These are phyloP conservation scores for Cystofilobasidium bisporidii DNA, from an alignment of 768 basidiomycete species.

Conservation along the genomic window DNA sequence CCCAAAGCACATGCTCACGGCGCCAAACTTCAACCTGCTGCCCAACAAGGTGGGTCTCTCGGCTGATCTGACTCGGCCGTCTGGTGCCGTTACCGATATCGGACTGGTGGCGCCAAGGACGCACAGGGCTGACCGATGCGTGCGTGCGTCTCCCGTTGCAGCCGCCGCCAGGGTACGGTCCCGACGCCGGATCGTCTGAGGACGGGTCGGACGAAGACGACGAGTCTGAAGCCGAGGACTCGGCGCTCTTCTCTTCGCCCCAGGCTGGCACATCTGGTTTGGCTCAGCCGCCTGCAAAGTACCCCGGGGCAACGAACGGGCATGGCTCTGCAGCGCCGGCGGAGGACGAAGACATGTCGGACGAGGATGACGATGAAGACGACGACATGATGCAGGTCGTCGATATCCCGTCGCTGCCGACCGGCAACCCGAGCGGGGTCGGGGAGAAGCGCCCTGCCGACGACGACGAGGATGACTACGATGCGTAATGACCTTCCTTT, in stretches of 20 bases:
- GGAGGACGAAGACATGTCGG: conserved; percentile 22
- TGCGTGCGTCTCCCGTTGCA: background rate
- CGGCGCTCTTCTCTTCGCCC: background rate
- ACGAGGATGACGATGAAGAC: conserved; percentile 30
- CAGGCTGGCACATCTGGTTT: background rate
- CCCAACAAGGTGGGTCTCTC: conserved; percentile 35
- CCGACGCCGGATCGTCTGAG: background rate
- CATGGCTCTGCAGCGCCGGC: background rate
- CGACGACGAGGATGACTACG: conserved; percentile 28
- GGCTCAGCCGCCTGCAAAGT: no score
- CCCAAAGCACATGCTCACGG: conserved; percentile 40
- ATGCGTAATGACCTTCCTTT: conserved; percentile 14
- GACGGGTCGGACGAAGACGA: conserved; percentile 8
- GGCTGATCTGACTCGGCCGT: no score
- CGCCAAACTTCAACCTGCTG: conserved; percentile 42
- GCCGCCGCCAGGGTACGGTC: conserved; percentile 18
- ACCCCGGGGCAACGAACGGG: conserved; percentile 2
- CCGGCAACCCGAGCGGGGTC: background rate
- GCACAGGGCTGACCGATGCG: background rate
- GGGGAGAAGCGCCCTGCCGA: conserved; percentile 12
- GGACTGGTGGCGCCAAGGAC: no score
- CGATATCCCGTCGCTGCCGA: background rate
- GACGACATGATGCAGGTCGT: conserved; percentile 23
- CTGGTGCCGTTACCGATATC: background rate
- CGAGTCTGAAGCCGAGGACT: background rate